Evolutionary conservation across 2,329 filamentous ascomycete species (phyloP).

Genomic region (Ambrosiella xylebori): DNA sequence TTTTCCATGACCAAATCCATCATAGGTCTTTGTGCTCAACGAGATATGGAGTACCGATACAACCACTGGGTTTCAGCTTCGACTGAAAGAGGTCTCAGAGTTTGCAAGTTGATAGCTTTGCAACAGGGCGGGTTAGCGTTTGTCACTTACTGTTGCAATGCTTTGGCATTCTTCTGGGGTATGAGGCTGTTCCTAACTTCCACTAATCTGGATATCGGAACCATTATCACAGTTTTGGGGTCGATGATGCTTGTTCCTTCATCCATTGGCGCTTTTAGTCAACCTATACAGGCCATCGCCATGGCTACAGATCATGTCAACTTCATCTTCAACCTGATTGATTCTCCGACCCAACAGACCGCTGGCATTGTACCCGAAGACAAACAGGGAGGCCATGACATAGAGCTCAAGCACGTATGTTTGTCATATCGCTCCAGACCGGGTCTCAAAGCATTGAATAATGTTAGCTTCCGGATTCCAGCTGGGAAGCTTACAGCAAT

Average conservation of each 20-base stretch:
- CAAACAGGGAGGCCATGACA: conserved; percentile 33
- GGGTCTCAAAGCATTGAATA: conserved; percentile 44
- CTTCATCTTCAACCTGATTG: conserved; percentile 26
- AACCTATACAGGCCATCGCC: conserved; percentile 21
- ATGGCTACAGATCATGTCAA: conserved; percentile 22
- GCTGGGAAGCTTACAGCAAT: conserved; percentile 55
- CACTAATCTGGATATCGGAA: conserved; percentile 14
- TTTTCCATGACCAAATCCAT: conserved; percentile 27
- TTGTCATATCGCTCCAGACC: conserved; percentile 57
- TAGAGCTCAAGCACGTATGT: conserved; percentile 45
- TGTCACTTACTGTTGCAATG: conserved; percentile 12
- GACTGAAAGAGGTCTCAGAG: conserved; percentile 17
- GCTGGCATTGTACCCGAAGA: conserved; percentile 15
- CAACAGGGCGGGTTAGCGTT: conserved; percentile 15
- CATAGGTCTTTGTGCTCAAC: conserved; percentile 25
- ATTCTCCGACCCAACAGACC: conserved; percentile 15
- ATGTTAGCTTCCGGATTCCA: conserved; percentile 39
- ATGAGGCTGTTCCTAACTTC: conserved; percentile 15
- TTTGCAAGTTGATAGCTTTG: conserved; percentile 15
- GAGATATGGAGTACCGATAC: conserved; percentile 22
- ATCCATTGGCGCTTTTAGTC: conserved; percentile 20
- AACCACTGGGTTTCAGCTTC: conserved; percentile 21
- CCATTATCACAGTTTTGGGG: conserved; percentile 16
- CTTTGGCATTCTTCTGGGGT: conserved; percentile 16
- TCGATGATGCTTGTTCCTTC: conserved; percentile 19